Conservation (phyloP, 179 eudicot genomes). For the Drosera spatulata region DNA sequence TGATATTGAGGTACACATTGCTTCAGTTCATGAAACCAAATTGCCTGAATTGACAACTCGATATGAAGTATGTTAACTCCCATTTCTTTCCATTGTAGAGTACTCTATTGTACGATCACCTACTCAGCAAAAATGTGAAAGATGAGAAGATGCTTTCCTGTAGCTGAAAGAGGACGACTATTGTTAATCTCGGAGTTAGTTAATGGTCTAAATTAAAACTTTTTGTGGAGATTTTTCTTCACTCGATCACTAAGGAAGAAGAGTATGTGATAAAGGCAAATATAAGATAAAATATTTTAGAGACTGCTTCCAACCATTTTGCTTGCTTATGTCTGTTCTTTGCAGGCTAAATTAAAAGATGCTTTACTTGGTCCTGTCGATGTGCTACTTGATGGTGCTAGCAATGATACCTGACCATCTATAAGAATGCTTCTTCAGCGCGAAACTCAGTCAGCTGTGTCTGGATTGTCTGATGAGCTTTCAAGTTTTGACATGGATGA, state of each 20-base stretch:
- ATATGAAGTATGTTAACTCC: slow-evolving; percentile 51
- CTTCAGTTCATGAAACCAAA: slow-evolving; percentile 67
- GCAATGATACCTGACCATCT: slow-evolving; percentile 90
- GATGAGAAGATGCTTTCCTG: too few species aligned
- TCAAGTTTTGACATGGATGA: slow-evolving; percentile 85
- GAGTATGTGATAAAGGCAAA: too few species aligned
- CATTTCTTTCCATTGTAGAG: too few species aligned
- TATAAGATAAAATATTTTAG: too few species aligned
- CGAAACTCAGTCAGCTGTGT: slow-evolving; percentile 67
- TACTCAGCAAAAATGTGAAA: too few species aligned
- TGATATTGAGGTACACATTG: slow-evolving; percentile 76
- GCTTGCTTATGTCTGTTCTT: neutral
- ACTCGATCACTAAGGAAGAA: too few species aligned
- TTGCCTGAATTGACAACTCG: slow-evolving; percentile 66
- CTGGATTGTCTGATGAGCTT: slow-evolving; percentile 59
- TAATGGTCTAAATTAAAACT: neutral
- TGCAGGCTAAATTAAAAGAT: slow-evolving; percentile 60
- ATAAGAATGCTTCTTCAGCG: slow-evolving; percentile 65
- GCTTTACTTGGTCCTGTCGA: slow-evolving; percentile 80
- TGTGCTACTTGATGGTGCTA: slow-evolving; percentile 83
- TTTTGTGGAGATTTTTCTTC: too few species aligned
- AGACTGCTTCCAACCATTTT: too few species aligned
- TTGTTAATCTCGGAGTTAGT: neutral
- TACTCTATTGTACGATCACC: too few species aligned
- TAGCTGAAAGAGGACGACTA: neutral